Conservation (phyloP, 768 basidiomycete genomes). For the Cystobasidium onofrii region DNA sequence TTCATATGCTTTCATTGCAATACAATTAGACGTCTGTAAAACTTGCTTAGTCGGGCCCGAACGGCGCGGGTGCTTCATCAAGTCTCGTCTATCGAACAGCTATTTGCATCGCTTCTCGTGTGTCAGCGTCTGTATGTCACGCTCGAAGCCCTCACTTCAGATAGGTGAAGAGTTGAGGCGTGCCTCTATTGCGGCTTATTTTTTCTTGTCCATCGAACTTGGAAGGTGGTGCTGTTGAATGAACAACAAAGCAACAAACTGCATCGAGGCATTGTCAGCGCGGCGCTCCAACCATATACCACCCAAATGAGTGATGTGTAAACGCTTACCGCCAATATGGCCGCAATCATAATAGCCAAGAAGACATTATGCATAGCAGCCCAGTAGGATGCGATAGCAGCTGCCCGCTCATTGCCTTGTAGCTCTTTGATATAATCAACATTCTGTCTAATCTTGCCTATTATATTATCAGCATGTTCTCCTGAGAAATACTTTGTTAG, state of each 20-base stretch:
- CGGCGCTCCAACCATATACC: too few species aligned
- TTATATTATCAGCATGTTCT: conserved; percentile 33
- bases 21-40: too few species aligned
- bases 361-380: conserved; percentile 34
- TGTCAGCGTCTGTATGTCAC: too few species aligned
- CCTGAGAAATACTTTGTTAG: conserved; percentile 34
- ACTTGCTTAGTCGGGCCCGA: too few species aligned
- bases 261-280: background rate
- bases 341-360: conserved; percentile 33
- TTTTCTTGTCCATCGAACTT: conserved; percentile 9
- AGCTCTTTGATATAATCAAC: conserved; percentile 34
- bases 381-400: conserved; percentile 34
- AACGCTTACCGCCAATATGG: conserved; percentile 29
- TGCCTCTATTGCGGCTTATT: background rate
- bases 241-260: conserved; percentile 29
- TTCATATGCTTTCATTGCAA: too few species aligned
- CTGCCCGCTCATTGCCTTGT: conserved; percentile 16
- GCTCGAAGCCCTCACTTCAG: too few species aligned
- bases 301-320: background rate
- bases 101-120: too few species aligned
- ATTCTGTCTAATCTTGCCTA: conserved; percentile 33
- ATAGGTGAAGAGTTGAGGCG: too few species aligned
- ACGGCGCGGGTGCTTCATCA: too few species aligned
- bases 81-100: too few species aligned
- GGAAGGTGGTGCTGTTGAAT: conserved; percentile 34